Conservation (phyloP, 2,329 filamentous ascomycete genomes). For the Alternaria rosae region DNA sequence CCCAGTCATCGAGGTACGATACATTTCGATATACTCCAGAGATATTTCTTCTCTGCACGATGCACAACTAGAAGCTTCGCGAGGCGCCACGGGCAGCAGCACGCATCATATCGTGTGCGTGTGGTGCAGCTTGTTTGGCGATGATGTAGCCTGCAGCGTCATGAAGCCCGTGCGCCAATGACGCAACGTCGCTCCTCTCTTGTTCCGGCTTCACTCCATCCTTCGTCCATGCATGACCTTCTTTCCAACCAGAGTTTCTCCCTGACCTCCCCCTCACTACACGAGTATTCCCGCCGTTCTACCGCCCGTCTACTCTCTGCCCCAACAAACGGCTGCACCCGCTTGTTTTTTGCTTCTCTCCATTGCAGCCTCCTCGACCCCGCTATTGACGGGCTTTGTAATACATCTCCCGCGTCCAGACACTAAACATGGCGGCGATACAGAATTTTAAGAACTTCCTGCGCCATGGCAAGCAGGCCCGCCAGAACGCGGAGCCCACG, state of each 20-base stretch:
- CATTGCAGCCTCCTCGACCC: slow-evolving; percentile 27
- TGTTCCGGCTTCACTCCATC: slow-evolving; percentile 30
- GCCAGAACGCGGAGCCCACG: slow-evolving; percentile 69
- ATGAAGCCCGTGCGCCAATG: slow-evolving; percentile 21
- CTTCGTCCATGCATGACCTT: slow-evolving; percentile 31
- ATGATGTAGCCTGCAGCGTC: slow-evolving; percentile 39
- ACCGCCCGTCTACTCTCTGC: slow-evolving; percentile 17
- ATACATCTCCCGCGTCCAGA: slow-evolving; percentile 10
- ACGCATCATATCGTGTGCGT: slow-evolving; percentile 19
- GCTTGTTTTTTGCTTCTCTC: slow-evolving; percentile 11
- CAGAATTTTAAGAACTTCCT: slow-evolving; percentile 99
- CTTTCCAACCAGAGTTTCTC: slow-evolving; percentile 26
- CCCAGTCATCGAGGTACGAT: slow-evolving; percentile 46
- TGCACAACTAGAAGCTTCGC: neutral
- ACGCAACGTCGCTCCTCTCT: slow-evolving; percentile 26
- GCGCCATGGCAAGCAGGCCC: slow-evolving; percentile 95
- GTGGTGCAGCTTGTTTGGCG: slow-evolving; percentile 25
- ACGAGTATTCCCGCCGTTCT: slow-evolving; percentile 20
- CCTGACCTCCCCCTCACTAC: slow-evolving; percentile 15
- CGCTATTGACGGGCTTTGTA: slow-evolving; percentile 23
- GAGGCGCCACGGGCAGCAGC: neutral
- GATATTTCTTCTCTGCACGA: neutral
- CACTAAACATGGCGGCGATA: slow-evolving; percentile 70
- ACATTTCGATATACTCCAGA: neutral
- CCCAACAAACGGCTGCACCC: slow-evolving; percentile 26